Base-by-base conservation (phyloP, 805 yeast species). In the Kazachstania bromeliacearum region DNA sequence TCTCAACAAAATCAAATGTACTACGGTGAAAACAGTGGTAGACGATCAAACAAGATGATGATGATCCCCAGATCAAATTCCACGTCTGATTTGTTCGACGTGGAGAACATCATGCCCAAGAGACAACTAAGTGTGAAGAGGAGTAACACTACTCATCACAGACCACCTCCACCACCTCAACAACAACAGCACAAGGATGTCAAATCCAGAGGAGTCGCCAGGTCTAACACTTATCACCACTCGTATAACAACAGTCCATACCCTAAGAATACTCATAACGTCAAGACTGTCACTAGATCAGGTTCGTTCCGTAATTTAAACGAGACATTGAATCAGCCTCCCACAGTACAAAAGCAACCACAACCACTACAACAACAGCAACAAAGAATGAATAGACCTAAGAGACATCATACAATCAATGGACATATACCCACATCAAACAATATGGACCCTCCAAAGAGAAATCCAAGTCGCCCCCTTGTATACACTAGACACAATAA, bases 51-150 rank as follows among this genome's bases (percentile, higher is more conserved):
- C n/a, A n/a, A n/a, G n/a, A n/a, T n/a, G n/a, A n/a, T n/a, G n/a
- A n/a, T 41, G 7, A 42, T 45, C 12, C 55, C 55, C 18, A 41
- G 55, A 30, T 46, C 55, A 18, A 41, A 43, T 31, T 51, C 52
- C 3, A 51, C 53, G 4, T 40, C 54, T 3, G 55, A 51, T 27
- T 35, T 51, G 14, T 49, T 44, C 28, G 48, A 49, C 17, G 33
- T 44, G 16, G 22, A 24, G 9, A 10, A 29, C 12, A 20, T 33
- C 14, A 28, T 32, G 12, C 15, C 44, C 46, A 26, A 16, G 3
- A 20, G 7, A 10, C 15, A 19, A 6, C 10, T 9, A 31, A 21
- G 19, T n/a, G 9, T 31, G 3, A 23, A 3, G 21, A 18, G 8
- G 8, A 34, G 5, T 19, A 20, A 22, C 12, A 28, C n/a, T 21